Conservation (phyloP, 306 rosid species). For the Echinosophora koreensis region DNA sequence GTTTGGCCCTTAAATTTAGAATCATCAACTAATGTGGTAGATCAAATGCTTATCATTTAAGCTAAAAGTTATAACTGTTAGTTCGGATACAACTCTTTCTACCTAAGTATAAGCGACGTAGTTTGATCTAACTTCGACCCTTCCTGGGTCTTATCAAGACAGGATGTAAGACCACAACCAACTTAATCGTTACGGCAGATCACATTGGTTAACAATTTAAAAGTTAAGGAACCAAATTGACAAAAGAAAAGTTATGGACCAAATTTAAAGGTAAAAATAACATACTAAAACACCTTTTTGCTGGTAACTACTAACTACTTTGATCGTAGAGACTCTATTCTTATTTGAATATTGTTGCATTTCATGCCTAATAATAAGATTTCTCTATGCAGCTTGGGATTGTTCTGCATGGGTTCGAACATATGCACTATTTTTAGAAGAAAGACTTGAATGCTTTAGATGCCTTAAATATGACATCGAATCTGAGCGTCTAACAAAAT, state of each 20-base stretch:
- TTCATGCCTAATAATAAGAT: conserved; percentile 47
- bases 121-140: background rate
- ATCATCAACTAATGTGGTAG: too few relatives aligned
- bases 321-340: conserved; percentile 19
- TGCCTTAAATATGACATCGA: conserved; percentile 86
- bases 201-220: background rate
- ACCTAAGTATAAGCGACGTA: too few relatives aligned
- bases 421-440: conserved; percentile 87
- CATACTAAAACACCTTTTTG: background rate
- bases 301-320: background rate
- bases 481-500: conserved; percentile 79
- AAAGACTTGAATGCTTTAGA: conserved; percentile 87
- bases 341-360: conserved; percentile 26
- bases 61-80: too few relatives aligned
- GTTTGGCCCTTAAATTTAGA: background rate
- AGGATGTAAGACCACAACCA: background rate
- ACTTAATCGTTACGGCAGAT: too few relatives aligned
- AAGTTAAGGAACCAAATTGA: background rate
- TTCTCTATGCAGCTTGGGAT: conserved; percentile 88
- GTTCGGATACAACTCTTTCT: too few relatives aligned
- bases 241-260: background rate
- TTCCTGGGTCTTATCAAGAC: too few relatives aligned
- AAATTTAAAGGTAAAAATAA: too few relatives aligned
- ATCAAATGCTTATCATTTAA: too few relatives aligned
- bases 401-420: conserved; percentile 98